Percentiles rank a stretch among this genome's conserved stretches.
These are phyloP conservation scores for Schizochytrium sp. DNA, from an alignment of 108 stramenopile species.

Conservation along the genomic window DNA sequence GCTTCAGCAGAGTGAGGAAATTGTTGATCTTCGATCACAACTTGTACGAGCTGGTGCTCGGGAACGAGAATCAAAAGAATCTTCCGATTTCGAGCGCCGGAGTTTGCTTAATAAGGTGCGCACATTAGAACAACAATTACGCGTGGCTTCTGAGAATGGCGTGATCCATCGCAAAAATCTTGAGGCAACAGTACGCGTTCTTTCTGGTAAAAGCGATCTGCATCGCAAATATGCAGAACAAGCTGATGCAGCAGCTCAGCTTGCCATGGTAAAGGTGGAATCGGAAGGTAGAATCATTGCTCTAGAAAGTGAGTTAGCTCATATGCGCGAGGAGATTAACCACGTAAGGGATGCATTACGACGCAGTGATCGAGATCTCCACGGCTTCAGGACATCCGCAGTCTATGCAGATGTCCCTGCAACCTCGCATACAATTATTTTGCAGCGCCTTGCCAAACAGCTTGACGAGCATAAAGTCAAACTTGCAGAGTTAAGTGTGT, in stretches of 20 bases:
- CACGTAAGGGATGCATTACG: neutral
- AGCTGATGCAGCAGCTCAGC: neutral
- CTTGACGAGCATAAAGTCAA: neutral
- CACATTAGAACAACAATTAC: constrained; percentile 7
- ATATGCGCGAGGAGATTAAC: neutral
- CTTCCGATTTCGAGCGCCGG: neutral
- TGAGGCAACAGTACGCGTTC: constrained; percentile 39
- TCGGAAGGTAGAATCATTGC: neutral
- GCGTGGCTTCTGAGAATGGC: constrained; percentile 21
- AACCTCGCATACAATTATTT: neutral
- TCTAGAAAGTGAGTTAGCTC: neutral
- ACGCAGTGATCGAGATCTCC: constrained; percentile 8
- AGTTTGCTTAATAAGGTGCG: constrained; percentile 49
- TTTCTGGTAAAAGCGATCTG: constrained; percentile 38
- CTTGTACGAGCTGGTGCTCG: constrained; percentile 6
- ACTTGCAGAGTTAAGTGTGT: constrained; percentile 17
- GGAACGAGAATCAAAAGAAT: neutral
- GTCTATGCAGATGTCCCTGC: constrained; percentile 33
- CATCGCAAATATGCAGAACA: constrained; percentile 16
- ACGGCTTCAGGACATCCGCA: neutral
- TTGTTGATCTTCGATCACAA: constrained; percentile 30
- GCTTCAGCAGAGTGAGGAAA: constrained; percentile 44
- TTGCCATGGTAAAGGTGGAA: constrained; percentile 34
- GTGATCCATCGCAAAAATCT: constrained; percentile 24
- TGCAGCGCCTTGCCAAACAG: constrained; percentile 35